phyloP scores from a whole-genome alignment of 2,329 filamentous ascomycete genomes.

The Colletotrichum tanaceti region DNA sequence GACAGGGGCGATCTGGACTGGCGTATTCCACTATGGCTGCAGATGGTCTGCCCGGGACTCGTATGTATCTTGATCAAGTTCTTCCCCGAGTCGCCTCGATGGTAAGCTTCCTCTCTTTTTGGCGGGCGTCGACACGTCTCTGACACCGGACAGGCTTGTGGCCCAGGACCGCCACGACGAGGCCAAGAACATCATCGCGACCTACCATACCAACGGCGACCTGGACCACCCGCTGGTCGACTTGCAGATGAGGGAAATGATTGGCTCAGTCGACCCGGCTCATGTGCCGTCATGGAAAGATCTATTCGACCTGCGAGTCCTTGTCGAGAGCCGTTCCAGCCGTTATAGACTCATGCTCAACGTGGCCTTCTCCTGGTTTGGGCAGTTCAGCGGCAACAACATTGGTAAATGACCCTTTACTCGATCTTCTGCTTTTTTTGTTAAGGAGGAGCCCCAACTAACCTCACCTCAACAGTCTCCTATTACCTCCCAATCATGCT shows the following conservation, averaged over 20 bases:
- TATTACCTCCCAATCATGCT: slow-evolving; percentile 57
- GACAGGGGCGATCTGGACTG: slow-evolving; percentile 47
- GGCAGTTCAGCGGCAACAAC: slow-evolving; percentile 50
- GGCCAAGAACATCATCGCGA: slow-evolving; percentile 60
- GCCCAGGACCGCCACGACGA: slow-evolving; percentile 61
- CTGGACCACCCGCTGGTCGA: slow-evolving; percentile 43
- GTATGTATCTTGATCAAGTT: slow-evolving; percentile 49
- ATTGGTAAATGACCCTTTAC: slow-evolving; percentile 44
- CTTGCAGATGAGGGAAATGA: slow-evolving; percentile 39
- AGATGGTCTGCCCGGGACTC: slow-evolving; percentile 49
- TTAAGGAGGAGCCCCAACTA: slow-evolving; percentile 6
- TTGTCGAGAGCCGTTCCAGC: slow-evolving; percentile 51
- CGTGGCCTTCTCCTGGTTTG: slow-evolving; percentile 55
- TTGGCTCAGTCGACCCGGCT: slow-evolving; percentile 37
- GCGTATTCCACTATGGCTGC: slow-evolving; percentile 51
- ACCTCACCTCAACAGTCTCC: slow-evolving; percentile 39
- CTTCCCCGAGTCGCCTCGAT: slow-evolving; percentile 52
- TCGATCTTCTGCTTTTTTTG: slow-evolving; percentile 42
- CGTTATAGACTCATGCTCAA: slow-evolving; percentile 54
- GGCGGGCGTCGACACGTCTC: neutral
- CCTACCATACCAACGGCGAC: slow-evolving; percentile 62
- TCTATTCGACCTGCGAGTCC: slow-evolving; percentile 51
- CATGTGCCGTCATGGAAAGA: slow-evolving; percentile 48
- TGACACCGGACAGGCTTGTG: slow-evolving; percentile 58
- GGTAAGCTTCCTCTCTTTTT: slow-evolving; percentile 15